phyloP scores from a whole-genome alignment of 2,329 filamentous ascomycete species.

The Alternaria gansuensis region DNA sequence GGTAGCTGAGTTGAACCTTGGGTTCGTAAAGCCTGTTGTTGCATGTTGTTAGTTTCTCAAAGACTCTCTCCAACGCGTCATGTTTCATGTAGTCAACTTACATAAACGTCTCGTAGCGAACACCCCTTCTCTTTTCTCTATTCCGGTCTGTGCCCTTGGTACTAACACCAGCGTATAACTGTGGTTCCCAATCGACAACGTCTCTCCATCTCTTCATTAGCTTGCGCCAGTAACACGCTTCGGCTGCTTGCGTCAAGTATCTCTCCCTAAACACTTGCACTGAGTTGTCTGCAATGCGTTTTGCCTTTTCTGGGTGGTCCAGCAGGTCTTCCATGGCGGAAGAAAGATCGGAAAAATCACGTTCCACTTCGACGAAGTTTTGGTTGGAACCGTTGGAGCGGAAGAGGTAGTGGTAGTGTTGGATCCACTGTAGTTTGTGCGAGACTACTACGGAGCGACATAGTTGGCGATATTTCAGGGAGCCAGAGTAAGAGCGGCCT shows the following conservation, averaged over 20 bases:
- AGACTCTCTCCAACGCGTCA: background rate
- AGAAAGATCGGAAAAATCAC: conserved; percentile 47
- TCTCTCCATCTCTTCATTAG: conserved; percentile 38
- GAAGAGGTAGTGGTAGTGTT: conserved; percentile 49
- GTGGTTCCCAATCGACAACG: conserved; percentile 40
- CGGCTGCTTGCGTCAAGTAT: conserved; percentile 46
- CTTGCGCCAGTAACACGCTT: conserved; percentile 46
- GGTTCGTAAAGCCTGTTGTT: conserved; percentile 25
- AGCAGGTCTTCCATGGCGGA: conserved; percentile 43
- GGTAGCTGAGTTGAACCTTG: conserved; percentile 23
- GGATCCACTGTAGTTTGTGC: conserved; percentile 50
- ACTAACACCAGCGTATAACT: conserved; percentile 36
- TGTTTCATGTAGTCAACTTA: conserved; percentile 17
- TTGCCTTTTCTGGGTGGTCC: conserved; percentile 45
- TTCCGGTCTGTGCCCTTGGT: conserved; percentile 28
- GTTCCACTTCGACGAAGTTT: conserved; percentile 49
- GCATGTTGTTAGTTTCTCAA: background rate
- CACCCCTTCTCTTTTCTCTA: conserved; percentile 39
- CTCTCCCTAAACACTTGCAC: conserved; percentile 44
- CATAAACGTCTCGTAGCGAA: conserved; percentile 47
- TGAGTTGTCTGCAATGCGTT: conserved; percentile 47
- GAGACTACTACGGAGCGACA: conserved; percentile 54
- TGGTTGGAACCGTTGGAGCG: conserved; percentile 41
- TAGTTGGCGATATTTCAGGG: conserved; percentile 63
- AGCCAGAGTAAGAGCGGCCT: conserved; percentile 60